Evolutionary conservation across 768 basidiomycete species (phyloP).

Genomic region (Leccinellum rugosiceps): DNA sequence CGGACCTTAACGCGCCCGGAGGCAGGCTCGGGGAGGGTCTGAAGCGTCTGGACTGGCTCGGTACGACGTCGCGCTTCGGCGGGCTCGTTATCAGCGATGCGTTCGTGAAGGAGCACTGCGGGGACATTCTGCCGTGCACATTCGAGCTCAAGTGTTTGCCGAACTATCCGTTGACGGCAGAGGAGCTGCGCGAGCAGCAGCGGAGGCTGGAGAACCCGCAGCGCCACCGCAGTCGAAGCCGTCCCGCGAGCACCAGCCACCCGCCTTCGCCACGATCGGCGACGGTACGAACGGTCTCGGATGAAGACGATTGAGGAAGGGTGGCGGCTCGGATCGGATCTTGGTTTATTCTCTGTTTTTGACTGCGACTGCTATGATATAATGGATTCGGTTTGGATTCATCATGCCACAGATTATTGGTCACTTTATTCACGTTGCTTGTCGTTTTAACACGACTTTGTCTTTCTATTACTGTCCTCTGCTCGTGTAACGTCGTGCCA

Average conservation of each 20-base stretch:
- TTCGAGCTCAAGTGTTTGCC: slow-evolving; percentile 54
- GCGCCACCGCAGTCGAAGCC: slow-evolving; percentile 22
- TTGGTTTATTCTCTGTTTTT: neutral
- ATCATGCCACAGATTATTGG: slow-evolving; percentile 22
- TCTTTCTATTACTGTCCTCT: neutral
- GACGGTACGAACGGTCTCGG: slow-evolving; percentile 8
- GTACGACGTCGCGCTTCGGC: slow-evolving; percentile 56
- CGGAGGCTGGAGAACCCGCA: slow-evolving; percentile 27
- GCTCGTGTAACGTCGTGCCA: neutral
- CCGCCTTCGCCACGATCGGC: slow-evolving; percentile 19
- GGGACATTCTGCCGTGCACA: slow-evolving; percentile 52
- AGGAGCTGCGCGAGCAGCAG: slow-evolving; percentile 50
- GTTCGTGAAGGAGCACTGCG: slow-evolving; percentile 42
- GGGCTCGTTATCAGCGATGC: slow-evolving; percentile 50
- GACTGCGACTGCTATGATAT: neutral
- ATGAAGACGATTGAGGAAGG: slow-evolving; percentile 14
- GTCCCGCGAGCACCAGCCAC: slow-evolving; percentile 8
- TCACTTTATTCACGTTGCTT: slow-evolving; percentile 23
- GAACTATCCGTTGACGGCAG: slow-evolving; percentile 44
- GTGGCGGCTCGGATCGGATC: neutral
- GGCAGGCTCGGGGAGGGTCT: slow-evolving; percentile 62
- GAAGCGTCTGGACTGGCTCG: slow-evolving; percentile 65
- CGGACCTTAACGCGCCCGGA: slow-evolving; percentile 62
- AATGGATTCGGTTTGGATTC: slow-evolving; percentile 1
- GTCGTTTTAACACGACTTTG: neutral